phyloP scores from a whole-genome alignment of 345 rosid genomes.

The Clausena lansium region DNA sequence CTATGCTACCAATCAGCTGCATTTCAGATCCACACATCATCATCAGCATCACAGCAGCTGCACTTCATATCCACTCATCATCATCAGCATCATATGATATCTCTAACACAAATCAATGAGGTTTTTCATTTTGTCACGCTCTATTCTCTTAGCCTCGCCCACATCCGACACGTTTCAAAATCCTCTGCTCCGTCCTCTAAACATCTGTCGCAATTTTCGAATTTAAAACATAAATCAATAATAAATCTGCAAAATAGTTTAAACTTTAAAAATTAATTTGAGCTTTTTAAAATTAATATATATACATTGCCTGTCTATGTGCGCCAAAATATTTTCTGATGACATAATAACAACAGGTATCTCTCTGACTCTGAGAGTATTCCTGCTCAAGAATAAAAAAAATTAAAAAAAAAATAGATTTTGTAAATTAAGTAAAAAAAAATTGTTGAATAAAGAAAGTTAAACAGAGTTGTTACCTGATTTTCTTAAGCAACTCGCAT shows the following conservation, averaged over 20 bases:
- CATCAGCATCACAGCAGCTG: too few species aligned
- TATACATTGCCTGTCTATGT: conserved; percentile 60
- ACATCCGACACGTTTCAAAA: conserved; percentile 91
- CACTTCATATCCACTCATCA: too few species aligned
- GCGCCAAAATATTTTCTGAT: conserved; percentile 75
- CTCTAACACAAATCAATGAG: too few species aligned
- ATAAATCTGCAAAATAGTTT: neutral
- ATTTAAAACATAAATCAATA: neutral
- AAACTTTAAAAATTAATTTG: neutral
- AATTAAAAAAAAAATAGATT: neutral
- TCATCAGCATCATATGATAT: too few species aligned
- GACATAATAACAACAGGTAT: conserved; percentile 93
- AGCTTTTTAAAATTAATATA: conserved; percentile 9
- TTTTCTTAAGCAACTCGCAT: conserved; percentile 82
- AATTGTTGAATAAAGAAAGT: neutral
- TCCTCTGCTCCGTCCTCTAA: conserved; percentile 95
- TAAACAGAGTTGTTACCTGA: conserved; percentile 42
- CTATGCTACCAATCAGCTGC: too few species aligned
- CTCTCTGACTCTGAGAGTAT: conserved; percentile 67
- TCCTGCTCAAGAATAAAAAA: conserved; percentile 40
- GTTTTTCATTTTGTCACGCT: too few species aligned
- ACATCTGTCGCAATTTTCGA: conserved; percentile 42
- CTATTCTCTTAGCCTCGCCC: too few species aligned
- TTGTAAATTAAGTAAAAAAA: too few species aligned
- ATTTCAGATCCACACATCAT: too few species aligned